A percentile compares a stretch with the other conserved stretches of the same genome.
These are phyloP conservation scores for Vickermania ingenoplastis DNA, from an alignment of 208 protist species.

Conservation along the genomic window DNA sequence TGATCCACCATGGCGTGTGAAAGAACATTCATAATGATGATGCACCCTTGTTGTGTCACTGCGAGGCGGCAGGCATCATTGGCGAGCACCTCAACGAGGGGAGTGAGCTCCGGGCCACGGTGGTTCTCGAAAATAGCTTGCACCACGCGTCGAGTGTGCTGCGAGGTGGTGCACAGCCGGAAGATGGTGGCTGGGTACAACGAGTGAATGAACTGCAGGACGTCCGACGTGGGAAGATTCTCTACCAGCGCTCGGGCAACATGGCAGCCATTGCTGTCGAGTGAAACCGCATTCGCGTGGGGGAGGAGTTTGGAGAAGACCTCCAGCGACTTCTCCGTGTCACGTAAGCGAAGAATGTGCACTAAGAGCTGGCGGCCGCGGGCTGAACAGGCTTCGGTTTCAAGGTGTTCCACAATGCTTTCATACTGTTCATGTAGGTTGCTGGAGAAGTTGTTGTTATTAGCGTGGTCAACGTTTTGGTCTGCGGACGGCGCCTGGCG, in stretches of 20 bases:
- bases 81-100: constrained; percentile 48
- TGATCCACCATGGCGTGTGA: constrained; percentile 45
- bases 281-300: constrained; percentile 38
- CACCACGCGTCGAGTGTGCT: constrained; percentile 64
- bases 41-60: constrained; percentile 73
- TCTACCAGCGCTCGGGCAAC: constrained; percentile 67
- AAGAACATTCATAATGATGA: constrained; percentile 64
- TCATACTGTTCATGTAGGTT: constrained; percentile 40
- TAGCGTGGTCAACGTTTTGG: background rate
- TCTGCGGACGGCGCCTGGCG: constrained; percentile 1
- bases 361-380: constrained; percentile 47
- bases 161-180: constrained; percentile 34
- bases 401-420: constrained; percentile 29
- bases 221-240: constrained; percentile 29
- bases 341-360: constrained; percentile 41
- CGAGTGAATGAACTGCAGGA: constrained; percentile 32
- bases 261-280: constrained; percentile 63
- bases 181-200: constrained; percentile 27
- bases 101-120: constrained; percentile 26
- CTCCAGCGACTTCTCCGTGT: constrained; percentile 37
- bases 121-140: constrained; percentile 73
- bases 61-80: constrained; percentile 31
- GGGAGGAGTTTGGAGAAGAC: constrained; percentile 57
- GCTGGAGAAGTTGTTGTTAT: constrained; percentile 6
- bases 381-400: constrained; percentile 31